Base-by-base conservation (phyloP, 257 asterid genomes). In the Solanum neorickii region DNA sequence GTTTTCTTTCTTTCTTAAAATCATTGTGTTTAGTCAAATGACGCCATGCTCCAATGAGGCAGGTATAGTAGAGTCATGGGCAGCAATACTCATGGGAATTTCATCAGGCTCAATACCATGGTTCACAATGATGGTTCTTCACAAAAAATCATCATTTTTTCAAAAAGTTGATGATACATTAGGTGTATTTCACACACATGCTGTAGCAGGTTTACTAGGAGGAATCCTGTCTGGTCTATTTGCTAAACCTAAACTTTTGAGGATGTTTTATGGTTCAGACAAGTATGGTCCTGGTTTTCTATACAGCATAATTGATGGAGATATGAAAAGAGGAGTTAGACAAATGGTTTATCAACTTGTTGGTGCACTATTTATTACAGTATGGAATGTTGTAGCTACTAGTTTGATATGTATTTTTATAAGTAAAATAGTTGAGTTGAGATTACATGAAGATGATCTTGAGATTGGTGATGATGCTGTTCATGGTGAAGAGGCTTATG, bases 101-200 rank as follows among this genome's bases (percentile, higher is more conserved):
- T 82, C 91, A 29, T 93, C 98, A 33, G 98, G 98, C 74, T 88
- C 92, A 27, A 46, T 94, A 9, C 98, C 98, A 8, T 95, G 98
- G 97, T 92, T 72, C 93, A 95, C 98, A 5, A 95, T 94, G 98
- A 95, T 95, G 98, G 94, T 93, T 31, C n/a, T 95, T 14, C 95
- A 93, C 96, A 92, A 91, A 89, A 95, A 92, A 90, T 92, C 90
- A 3, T 84, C 93, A 66, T 93, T 94, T 85, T 89, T 95, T 87
- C 98, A 94, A 87, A 86, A 75, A 29, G 96, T 95, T 1, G 96
- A 94, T 60, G 96, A 94, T 87, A 94, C 96, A 8, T 90, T 94
- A 5, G 95, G 96, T 7, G 98, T 94, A 1, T 93, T 94, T 5
- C 96, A 93, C 89, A 92, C 96, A 2, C 96, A 93, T 42, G 95